Percentiles rank a stretch among this genome's conserved stretches.
These are phyloP conservation scores for Sechiopsis laciniata DNA, from an alignment of 306 rosid genomes.

Conservation along the genomic window DNA sequence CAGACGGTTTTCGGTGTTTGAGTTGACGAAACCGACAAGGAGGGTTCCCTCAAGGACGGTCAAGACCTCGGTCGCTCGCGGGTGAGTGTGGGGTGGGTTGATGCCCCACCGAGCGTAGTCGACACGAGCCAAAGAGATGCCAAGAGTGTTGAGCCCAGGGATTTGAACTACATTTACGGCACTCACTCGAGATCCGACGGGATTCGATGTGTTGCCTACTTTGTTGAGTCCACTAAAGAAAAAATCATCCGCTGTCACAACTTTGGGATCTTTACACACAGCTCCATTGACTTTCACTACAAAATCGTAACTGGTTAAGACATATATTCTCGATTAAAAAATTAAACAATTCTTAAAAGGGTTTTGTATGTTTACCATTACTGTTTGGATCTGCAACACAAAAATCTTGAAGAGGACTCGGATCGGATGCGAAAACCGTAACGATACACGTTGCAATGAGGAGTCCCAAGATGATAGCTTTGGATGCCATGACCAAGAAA, in stretches of 20 bases:
- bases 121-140: not conserved
- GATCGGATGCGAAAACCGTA: slow-evolving; percentile 23
- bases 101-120: slow-evolving; percentile 31
- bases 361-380: slow-evolving; percentile 9
- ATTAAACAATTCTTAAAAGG: no score
- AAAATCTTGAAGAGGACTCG: slow-evolving; percentile 38
- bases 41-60: slow-evolving; percentile 35
- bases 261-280: slow-evolving; percentile 33
- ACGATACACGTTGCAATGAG: not conserved
- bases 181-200: slow-evolving; percentile 26
- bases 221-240: slow-evolving; percentile 26
- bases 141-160: slow-evolving; percentile 35
- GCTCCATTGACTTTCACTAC: slow-evolving; percentile 29
- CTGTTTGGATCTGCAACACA: slow-evolving; percentile 32
- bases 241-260: slow-evolving; percentile 30
- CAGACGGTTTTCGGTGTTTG: slow-evolving; percentile 29
- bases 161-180: slow-evolving; percentile 29
- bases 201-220: slow-evolving; percentile 28
- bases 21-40: slow-evolving; percentile 32
- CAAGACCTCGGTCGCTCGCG: slow-evolving; percentile 37
- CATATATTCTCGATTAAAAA: no score
- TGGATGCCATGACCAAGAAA: slow-evolving; percentile 13
- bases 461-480: not conserved
- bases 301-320: not conserved
- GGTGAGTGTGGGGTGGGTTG: slow-evolving; percentile 44